Evolutionary conservation across 108 stramenopile genomes (phyloP).

Genomic region (Asterionellopsis glacialis): DNA sequence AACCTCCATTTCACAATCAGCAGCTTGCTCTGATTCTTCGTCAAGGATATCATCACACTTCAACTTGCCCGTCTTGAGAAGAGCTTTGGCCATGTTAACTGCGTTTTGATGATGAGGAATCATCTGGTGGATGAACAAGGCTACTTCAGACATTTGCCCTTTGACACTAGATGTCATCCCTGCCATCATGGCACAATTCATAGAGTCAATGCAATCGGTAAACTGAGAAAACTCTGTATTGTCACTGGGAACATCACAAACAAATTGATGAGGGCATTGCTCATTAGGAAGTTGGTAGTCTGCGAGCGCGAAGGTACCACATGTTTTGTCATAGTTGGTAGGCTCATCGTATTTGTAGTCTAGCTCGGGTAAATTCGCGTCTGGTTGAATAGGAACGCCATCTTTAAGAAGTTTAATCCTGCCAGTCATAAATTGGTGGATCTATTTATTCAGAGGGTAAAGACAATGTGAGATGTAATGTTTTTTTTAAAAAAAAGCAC

Average conservation of each 20-base stretch:
- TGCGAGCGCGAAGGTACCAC: constrained; percentile 63
- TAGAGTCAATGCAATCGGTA: constrained; percentile 48
- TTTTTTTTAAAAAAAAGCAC: too few species aligned
- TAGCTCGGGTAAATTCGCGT: constrained; percentile 32
- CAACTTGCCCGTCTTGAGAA: constrained; percentile 38
- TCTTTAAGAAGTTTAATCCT: constrained; percentile 67
- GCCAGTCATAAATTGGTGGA: constrained; percentile 66
- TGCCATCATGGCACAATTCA: constrained; percentile 73
- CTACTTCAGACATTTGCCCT: constrained; percentile 14
- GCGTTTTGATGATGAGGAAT: constrained; percentile 93
- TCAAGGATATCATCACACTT: constrained; percentile 45
- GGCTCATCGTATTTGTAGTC: constrained; percentile 51
- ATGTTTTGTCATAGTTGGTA: constrained; percentile 45
- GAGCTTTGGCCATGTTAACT: constrained; percentile 87
- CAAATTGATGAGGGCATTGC: constrained; percentile 48
- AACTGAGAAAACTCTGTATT: constrained; percentile 21
- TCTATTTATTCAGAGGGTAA: constrained; percentile 12
- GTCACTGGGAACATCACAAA: constrained; percentile 22
- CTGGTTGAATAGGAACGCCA: constrained; percentile 20
- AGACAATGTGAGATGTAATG: background rate
- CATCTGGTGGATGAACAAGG: constrained; percentile 84
- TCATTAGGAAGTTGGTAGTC: constrained; percentile 45
- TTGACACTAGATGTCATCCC: constrained; percentile 49
- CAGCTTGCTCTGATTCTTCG: constrained; percentile 27
- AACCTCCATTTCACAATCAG: constrained; percentile 41